Base-by-base conservation (phyloP, 2,329 filamentous ascomycete genomes). In the Aureobasidium leucospermi region DNA sequence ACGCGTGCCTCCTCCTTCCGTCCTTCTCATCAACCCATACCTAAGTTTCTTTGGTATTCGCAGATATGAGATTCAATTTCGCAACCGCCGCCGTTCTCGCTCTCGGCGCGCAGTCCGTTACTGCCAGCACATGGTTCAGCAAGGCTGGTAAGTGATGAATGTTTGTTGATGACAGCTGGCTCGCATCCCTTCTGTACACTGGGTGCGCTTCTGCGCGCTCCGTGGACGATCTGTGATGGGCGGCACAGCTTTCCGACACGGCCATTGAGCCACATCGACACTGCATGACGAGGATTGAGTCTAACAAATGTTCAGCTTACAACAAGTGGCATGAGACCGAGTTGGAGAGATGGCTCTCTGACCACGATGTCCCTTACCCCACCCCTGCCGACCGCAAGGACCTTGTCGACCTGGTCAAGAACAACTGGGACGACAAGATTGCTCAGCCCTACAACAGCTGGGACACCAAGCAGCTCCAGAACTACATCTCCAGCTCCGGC, bases 241-340 rank as follows among this genome's bases (percentile, higher is more conserved):
- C 38, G 43, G 13, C 23, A 6, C 56, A 56, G 51, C 32, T 49
- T 58, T n/a, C 46, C 23, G 6, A 34, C 3, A 11, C 10, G 15
- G 4, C 16, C 42, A 1, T 43, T 6, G 9, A 34, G 41, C 19
- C 16, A n/a, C 13, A 10, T 58, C 15, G 31, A 31, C 2, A 7
- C 6, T 9, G 11, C 6, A 1, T 38, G 11, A 6, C 11, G 31
- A n/a, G 19, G 15, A 28, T 41, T 45, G 57, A 15, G 15, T 13
- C 57, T 59, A 38, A 52, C 57, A 43, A 32, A 8, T n/a, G 46
- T 46, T 51, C 70, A 96, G 93, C 87, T 15, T 97, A 97, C 81
- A 96, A 97, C 78, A 96, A 94, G 74, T 99, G 94, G 94, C 93
- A 97, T 69, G 87, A 97, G 79, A 96, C 90, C 23, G 94, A 99